Base-by-base conservation (phyloP, 2,329 filamentous ascomycete species). In the Monilinia polystroma region DNA sequence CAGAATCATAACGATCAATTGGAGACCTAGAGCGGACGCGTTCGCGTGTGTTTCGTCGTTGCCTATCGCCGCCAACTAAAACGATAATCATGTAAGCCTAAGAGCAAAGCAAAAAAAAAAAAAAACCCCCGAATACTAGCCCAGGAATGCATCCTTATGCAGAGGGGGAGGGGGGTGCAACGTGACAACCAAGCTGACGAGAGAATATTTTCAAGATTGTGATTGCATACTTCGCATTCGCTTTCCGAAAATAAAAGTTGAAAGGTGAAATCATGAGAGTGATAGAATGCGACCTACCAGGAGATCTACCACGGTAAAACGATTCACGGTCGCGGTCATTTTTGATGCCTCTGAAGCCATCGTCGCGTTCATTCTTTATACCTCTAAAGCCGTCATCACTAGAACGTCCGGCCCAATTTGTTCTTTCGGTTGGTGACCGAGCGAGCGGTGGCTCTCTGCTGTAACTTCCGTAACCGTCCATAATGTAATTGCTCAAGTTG, bases 1-100 rank as follows among this genome's bases (percentile, higher is more conserved):
- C 84, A 29, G 90, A 90, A 74, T 93, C 90, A 75, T 94, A 94
- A 66, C 91, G 84, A 74, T 94, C 91, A 68, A 93, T 87, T 18
- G 85, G 81, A 26, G 69, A 62, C 3, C 90, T 91, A 0, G 91
- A 94, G 65, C 91, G 87, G 43, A 90, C 92, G 70, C 89, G 82
- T 63, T 83, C 82, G 52, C 87, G 89, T 32, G 47, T 32, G 60
- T 78, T 77, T 68, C 80, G 77, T 68, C 85, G 81, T 63, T 70
- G 75, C 66, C 86, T 83, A 23, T 89, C 87, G 26, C 20, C 58
- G 69, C 81, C 81, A 59, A 82, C 86, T 88, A 70, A 60, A 67
- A 67, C 14, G 52, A 63, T 7, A 41, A 47, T 47, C 20, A 56
- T 41, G 58, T 66, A 56, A 66, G 65, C 32, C 56, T n/a, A 47